phyloP scores from a whole-genome alignment of 257 asterid species.

The Nyctanthes arbortristis region DNA sequence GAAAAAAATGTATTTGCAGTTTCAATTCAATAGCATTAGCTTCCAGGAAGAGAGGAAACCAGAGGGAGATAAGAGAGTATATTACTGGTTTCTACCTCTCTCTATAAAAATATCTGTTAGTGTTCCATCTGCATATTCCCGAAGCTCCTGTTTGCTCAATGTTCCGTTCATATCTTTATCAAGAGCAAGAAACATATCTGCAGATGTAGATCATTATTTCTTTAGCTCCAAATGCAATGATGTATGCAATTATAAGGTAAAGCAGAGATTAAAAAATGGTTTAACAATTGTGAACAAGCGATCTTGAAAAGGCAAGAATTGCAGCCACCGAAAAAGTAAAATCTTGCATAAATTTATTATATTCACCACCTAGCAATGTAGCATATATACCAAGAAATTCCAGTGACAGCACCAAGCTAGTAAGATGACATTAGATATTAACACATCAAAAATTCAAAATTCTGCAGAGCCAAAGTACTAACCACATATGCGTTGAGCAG shows the following conservation, averaged over 20 bases:
- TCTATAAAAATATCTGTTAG: conserved; percentile 93
- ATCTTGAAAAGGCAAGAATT: too few species aligned
- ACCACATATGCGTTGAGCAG: conserved; percentile 99
- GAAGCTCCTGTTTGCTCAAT: conserved; percentile 92
- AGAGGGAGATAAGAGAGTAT: not conserved
- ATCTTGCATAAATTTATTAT: too few species aligned
- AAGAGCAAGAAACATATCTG: conserved; percentile 99
- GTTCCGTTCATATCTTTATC: conserved; percentile 98
- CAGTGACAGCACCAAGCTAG: too few species aligned
- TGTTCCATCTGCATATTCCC: conserved; percentile 98
- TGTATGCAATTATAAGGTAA: conserved; percentile 21
- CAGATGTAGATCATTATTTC: conserved; percentile 13
- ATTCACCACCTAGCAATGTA: too few species aligned
- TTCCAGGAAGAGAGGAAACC: not conserved
- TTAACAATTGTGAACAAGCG: not conserved
- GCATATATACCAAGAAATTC: too few species aligned
- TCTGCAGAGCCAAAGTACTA: conserved; percentile 28
- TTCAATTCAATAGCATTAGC: not conserved
- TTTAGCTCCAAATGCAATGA: conserved; percentile 2
- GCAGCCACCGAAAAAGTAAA: not conserved
- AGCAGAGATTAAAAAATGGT: not conserved
- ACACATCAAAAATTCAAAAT: conserved; percentile 2
- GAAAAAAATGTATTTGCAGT: not conserved
- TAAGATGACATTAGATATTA: not conserved
- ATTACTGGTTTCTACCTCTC: conserved; percentile 64